Evolutionary conservation across 805 yeast species (phyloP), one percentile per base, ranked within the genome.

Genomic region (Yueomyces sp.): DNA sequence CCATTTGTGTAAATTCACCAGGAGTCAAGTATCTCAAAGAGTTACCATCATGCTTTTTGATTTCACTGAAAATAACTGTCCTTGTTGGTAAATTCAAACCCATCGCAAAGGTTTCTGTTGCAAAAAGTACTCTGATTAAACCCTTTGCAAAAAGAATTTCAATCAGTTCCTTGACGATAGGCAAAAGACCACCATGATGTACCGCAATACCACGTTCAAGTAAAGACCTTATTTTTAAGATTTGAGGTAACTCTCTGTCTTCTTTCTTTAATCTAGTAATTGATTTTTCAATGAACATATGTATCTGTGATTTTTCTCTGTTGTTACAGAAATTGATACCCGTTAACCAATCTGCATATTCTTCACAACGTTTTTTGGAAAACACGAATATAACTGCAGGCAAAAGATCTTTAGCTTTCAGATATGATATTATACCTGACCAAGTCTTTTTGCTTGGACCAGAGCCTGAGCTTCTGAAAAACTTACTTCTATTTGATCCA

Each of bases 71-170:
- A 1, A 90, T 88, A 34, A 92, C 98, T 0, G 98, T 92, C 65
- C 95, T 79, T 0, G 98, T 90, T 9, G 98, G 98, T 56, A 92
- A 68, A 59, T 92, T 92, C 59, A 92, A 73, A 11, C 98, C 98
- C 97, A 92, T 92, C 5, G 98, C 97, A 70, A 92, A 90, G 0
- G 98, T 92, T 62, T 92, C 98, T 0, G 98, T 92, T 0, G 98
- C 97, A 67, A 92, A 92, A 42, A 92, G 66, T 1, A 90, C 92
- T 60, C 87, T 88, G 39, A 92, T 84, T 42, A 90, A 69, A 0
- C 94, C 80, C 52, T 77, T 81, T 0, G 96, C 79, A 65, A 92
- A 92, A 40, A 92, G 64, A 44, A 92, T 88, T 63, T 92, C 98
- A 49, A 88, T 88, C 40, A 86, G 77, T 57, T 88, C 97, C 55